Percentiles rank a stretch among this genome's conserved stretches.
These are phyloP conservation scores for Capronia coronata DNA, from an alignment of 2,329 filamentous ascomycete species.

Conservation along the genomic window DNA sequence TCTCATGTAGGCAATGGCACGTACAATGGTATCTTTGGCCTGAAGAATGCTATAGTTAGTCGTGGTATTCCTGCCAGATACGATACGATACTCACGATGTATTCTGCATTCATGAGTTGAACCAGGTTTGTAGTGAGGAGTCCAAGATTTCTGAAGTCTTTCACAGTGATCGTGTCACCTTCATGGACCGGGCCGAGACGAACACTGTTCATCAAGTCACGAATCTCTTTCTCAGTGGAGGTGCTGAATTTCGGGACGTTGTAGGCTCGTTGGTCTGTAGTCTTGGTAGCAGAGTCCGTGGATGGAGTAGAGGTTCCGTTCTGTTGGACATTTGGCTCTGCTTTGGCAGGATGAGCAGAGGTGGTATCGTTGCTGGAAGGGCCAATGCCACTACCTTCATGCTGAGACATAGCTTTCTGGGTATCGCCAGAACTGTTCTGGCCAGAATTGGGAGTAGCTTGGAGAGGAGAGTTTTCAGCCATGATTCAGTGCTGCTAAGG, in stretches of 20 bases:
- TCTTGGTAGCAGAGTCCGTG: not conserved
- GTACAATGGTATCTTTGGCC: conserved; percentile 13
- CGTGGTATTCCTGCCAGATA: not conserved
- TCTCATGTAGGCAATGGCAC: conserved; percentile 10
- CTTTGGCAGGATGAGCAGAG: not conserved
- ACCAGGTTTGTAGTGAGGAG: conserved; percentile 8
- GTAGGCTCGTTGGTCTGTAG: not conserved
- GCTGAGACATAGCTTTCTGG: not conserved
- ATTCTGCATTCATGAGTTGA: conserved; percentile 11
- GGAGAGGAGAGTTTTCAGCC: not conserved
- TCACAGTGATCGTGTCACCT: not conserved
- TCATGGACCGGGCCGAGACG: not conserved
- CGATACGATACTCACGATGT: conserved; percentile 8
- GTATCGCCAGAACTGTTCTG: not conserved
- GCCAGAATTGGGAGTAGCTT: not conserved
- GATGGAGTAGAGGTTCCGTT: not conserved
- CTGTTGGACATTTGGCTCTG: not conserved
- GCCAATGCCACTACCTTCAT: not conserved
- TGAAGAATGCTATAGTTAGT: not conserved
- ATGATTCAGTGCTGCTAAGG: not conserved
- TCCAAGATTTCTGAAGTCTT: conserved; percentile 2
- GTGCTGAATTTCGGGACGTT: not conserved
- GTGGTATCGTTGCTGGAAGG: not conserved
- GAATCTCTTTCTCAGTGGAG: not conserved
- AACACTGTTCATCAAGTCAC: not conserved